phyloP scores from a whole-genome alignment of 441 rosid genomes.

The Aquilaria agallochum region DNA sequence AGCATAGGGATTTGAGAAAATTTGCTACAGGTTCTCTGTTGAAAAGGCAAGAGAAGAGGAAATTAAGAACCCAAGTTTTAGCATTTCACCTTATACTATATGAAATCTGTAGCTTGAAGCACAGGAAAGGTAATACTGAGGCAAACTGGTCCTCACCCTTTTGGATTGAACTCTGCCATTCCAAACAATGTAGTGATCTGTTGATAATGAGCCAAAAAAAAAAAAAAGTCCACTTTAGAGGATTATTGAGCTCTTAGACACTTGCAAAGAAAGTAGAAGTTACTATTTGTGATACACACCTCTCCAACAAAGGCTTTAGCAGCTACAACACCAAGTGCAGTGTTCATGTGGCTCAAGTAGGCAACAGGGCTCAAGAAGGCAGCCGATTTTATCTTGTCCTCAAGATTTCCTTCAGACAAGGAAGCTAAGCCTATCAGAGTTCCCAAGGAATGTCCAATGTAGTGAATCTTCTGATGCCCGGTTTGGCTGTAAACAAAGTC shows the following conservation, averaged over 20 bases:
- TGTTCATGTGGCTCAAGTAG: slow-evolving; percentile 88
- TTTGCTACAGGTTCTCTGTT: slow-evolving; percentile 40
- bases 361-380: slow-evolving; percentile 85
- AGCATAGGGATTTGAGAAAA: slow-evolving; percentile 56
- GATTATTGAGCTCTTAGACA: not conserved
- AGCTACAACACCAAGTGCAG: slow-evolving; percentile 57
- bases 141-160: slow-evolving; percentile 37
- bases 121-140: not conserved
- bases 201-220: slow-evolving; percentile 3
- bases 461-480: slow-evolving; percentile 63
- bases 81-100: not conserved
- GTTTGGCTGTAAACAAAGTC: slow-evolving; percentile 47
- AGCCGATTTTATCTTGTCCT: slow-evolving; percentile 59
- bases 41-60: not conserved
- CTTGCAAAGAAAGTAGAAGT: not conserved
- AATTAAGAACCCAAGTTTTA: not conserved
- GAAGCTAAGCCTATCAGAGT: slow-evolving; percentile 77
- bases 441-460: slow-evolving; percentile 93
- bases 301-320: slow-evolving; percentile 76
- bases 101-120: too few species aligned
- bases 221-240: not conserved
- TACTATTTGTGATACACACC: slow-evolving; percentile 28
- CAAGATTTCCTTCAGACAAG: slow-evolving; percentile 62
- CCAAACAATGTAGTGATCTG: slow-evolving; percentile 61
- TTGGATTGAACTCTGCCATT: slow-evolving; percentile 80